phyloP scores from a whole-genome alignment of 2,329 filamentous ascomycete genomes.

The Aspergillus tubingensis region DNA sequence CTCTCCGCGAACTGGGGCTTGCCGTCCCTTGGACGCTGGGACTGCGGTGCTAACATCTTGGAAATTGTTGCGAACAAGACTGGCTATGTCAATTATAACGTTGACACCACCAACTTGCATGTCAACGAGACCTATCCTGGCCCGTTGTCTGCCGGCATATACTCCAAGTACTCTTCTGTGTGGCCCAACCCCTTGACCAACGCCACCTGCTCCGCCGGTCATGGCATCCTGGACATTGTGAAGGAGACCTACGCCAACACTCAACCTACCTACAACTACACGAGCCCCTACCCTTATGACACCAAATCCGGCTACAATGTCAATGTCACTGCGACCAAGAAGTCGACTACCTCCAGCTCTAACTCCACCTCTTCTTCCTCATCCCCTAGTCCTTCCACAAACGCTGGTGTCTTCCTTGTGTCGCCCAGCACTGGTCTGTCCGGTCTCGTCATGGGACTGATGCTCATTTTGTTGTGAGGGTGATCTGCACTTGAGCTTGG shows the following conservation, averaged over 20 bases:
- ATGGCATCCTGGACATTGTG: slow-evolving; percentile 38
- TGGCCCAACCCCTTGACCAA: slow-evolving; percentile 35
- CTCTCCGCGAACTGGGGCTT: slow-evolving; percentile 70
- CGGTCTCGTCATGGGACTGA: slow-evolving; percentile 18
- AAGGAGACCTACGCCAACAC: slow-evolving; percentile 34
- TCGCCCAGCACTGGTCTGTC: slow-evolving; percentile 16
- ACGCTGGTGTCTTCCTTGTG: slow-evolving; percentile 14
- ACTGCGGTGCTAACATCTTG: slow-evolving; percentile 73
- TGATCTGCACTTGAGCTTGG: background rate
- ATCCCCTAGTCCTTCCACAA: slow-evolving; percentile 12
- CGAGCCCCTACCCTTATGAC: slow-evolving; percentile 37
- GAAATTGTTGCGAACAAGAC: slow-evolving; percentile 62
- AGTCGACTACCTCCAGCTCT: background rate
- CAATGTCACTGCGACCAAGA: slow-evolving; percentile 32
- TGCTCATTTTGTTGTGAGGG: slow-evolving; percentile 15
- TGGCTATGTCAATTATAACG: slow-evolving; percentile 52
- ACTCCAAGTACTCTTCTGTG: slow-evolving; percentile 30
- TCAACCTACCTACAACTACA: slow-evolving; percentile 38
- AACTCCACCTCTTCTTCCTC: slow-evolving; percentile 15
- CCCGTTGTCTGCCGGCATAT: slow-evolving; percentile 30
- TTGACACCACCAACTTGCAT: slow-evolving; percentile 47
- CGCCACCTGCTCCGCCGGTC: slow-evolving; percentile 36
- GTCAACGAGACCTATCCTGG: slow-evolving; percentile 60
- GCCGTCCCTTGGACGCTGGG: slow-evolving; percentile 69
- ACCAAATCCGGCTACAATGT: slow-evolving; percentile 28